Evolutionary conservation across 1,284 basidiomycete genomes (phyloP).

Genomic region (Caloboletus firmus): DNA sequence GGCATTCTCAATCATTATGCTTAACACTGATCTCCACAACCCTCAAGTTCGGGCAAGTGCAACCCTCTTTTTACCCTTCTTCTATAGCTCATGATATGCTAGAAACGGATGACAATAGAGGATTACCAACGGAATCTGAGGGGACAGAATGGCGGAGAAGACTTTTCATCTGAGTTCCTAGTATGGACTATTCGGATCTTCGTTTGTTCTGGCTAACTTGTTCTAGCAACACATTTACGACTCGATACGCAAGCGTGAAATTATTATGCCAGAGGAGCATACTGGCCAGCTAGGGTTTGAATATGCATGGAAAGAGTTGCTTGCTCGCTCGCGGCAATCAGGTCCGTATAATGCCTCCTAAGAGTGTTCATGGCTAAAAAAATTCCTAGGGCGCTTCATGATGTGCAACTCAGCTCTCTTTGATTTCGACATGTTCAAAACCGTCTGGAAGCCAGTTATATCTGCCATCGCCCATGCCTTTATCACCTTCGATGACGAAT

Average conservation of each 20-base stretch:
- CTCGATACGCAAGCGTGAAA: conserved; percentile 91
- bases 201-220: conserved; percentile 6
- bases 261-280: conserved; percentile 98
- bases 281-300: conserved; percentile 97
- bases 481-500: conserved; percentile 95
- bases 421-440: conserved; percentile 91
- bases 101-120: conserved; percentile 96
- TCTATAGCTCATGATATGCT: conserved; percentile 12
- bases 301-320: conserved; percentile 97
- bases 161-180: conserved; percentile 87
- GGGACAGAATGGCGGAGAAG: conserved; percentile 85
- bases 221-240: conserved; percentile 85
- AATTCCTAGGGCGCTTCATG: conserved; percentile 65
- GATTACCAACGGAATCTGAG: conserved; percentile 93
- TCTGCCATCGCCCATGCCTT: conserved; percentile 92
- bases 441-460: conserved; percentile 89
- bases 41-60: conserved; percentile 84
- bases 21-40: conserved; percentile 97
- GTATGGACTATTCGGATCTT: conserved; percentile 45
- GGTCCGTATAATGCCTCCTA: conserved; percentile 47
- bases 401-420: conserved; percentile 79
- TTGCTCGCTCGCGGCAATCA: conserved; percentile 78
- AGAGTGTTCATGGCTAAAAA: conserved; percentile 6
- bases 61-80: not conserved
- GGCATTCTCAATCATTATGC: conserved; percentile 95